phyloP scores from a whole-genome alignment of 768 basidiomycete species.

The Serendipita sp. region DNA sequence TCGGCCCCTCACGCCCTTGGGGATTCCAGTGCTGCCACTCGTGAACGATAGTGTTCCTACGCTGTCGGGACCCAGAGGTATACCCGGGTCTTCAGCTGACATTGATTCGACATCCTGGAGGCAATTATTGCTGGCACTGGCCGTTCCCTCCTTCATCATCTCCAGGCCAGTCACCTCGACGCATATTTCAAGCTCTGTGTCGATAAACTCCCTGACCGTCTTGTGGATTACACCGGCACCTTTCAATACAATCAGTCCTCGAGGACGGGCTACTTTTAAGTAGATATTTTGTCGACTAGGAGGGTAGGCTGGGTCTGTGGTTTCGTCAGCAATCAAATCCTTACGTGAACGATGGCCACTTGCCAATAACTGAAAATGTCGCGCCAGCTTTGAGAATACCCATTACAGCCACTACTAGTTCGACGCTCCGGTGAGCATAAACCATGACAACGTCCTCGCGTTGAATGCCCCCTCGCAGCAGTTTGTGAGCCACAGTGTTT shows the following conservation, averaged over 20 bases:
- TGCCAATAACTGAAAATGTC: slow-evolving; percentile 93
- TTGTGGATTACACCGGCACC: slow-evolving; percentile 73
- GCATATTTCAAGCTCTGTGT: slow-evolving; percentile 62
- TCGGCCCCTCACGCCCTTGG: slow-evolving; percentile 91
- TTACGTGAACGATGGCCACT: slow-evolving; percentile 16
- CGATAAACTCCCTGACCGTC: slow-evolving; percentile 69
- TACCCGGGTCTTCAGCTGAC: slow-evolving; percentile 56
- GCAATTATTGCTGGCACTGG: slow-evolving; percentile 36
- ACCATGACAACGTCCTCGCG: slow-evolving; percentile 96
- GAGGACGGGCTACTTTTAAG: slow-evolving; percentile 80
- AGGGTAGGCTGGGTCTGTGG: slow-evolving; percentile 87
- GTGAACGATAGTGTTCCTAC: slow-evolving; percentile 92
- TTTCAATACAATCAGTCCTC: slow-evolving; percentile 77
- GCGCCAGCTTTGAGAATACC: slow-evolving; percentile 91
- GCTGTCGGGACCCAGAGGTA: slow-evolving; percentile 86
- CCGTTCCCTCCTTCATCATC: slow-evolving; percentile 48
- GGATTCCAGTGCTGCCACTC: slow-evolving; percentile 92
- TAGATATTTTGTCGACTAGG: slow-evolving; percentile 85
- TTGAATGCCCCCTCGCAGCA: slow-evolving; percentile 71
- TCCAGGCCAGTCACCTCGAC: slow-evolving; percentile 84
- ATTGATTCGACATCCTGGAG: slow-evolving; percentile 25
- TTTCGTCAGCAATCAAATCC: background rate
- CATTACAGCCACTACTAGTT: slow-evolving; percentile 94
- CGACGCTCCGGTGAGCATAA: slow-evolving; percentile 89
- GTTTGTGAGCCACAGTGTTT: slow-evolving; percentile 80